Conservation (phyloP, 768 basidiomycete species). For the Bullera alba region DNA sequence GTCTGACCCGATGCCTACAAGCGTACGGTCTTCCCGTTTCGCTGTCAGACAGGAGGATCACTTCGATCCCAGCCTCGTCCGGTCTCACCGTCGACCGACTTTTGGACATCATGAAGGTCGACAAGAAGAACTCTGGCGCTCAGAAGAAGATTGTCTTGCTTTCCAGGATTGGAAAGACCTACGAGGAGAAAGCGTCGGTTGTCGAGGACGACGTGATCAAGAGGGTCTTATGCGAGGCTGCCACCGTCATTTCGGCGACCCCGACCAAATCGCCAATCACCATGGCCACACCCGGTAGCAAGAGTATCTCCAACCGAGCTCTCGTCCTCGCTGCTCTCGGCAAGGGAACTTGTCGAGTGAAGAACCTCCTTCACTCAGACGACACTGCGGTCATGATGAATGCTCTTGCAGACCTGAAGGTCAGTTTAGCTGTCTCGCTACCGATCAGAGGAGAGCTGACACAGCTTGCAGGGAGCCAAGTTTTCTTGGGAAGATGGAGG, state of each 20-base stretch:
- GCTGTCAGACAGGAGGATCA: conserved; percentile 68
- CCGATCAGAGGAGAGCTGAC: background rate
- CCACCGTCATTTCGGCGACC: conserved; percentile 62
- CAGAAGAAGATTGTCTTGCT: conserved; percentile 93
- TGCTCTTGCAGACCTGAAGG: conserved; percentile 79
- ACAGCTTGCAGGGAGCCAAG: conserved; percentile 63
- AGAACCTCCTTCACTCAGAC: conserved; percentile 89
- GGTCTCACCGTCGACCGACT: conserved; percentile 68
- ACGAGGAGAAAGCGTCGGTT: conserved; percentile 82
- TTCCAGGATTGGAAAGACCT: conserved; percentile 80
- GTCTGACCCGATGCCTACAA: conserved; percentile 77
- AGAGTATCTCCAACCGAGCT: conserved; percentile 92
- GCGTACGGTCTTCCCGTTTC: conserved; percentile 85
- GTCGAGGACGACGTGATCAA: conserved; percentile 74
- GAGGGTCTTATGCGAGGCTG: conserved; percentile 73
- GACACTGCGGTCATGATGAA: conserved; percentile 99
- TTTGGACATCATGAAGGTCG: conserved; percentile 87
- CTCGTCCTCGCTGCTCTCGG: conserved; percentile 88
- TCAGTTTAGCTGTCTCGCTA: conserved; percentile 37
- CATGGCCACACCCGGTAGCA: conserved; percentile 91
- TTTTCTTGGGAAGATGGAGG: conserved; percentile 96
- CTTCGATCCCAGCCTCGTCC: conserved; percentile 61
- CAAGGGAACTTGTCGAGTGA: conserved; percentile 75
- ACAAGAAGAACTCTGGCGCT: conserved; percentile 93
- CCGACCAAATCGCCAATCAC: conserved; percentile 55